A percentile compares a stretch with the other conserved stretches of the same genome.
Conservation (phyloP, 306 rosid species). For the Oemleria cerasiformis region DNA sequence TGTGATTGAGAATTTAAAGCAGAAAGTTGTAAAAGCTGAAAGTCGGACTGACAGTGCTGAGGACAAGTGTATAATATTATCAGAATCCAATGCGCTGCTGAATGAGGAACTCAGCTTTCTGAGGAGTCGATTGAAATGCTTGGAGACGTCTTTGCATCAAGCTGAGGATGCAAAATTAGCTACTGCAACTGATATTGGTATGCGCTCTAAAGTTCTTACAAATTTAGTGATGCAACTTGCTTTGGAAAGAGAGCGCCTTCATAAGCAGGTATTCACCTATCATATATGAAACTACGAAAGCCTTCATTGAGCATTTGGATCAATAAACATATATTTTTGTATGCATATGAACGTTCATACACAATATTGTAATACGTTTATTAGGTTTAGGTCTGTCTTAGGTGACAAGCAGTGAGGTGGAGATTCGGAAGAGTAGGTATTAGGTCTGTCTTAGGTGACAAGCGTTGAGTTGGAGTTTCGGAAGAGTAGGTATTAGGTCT, state of each 20-base stretch:
- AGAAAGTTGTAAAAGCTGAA: constrained; percentile 71
- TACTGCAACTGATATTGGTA: constrained; percentile 64
- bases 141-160: constrained; percentile 71
- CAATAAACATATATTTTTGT: not conserved
- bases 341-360: not conserved
- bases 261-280: constrained; percentile 61
- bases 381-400: not conserved
- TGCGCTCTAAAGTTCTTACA: constrained; percentile 50
- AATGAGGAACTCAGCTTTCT: constrained; percentile 65
- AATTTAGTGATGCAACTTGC: constrained; percentile 67
- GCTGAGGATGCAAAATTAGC: constrained; percentile 62
- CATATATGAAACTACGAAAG: not conserved
- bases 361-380: not conserved
- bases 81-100: constrained; percentile 67
- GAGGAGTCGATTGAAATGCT: constrained; percentile 50
- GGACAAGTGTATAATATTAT: constrained; percentile 62
- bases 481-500: not conserved
- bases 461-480: not conserved
- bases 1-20: constrained; percentile 71
- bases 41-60: constrained; percentile 66
- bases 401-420: not conserved
- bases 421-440: not conserved
- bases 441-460: not conserved
- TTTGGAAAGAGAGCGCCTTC: constrained; percentile 89
- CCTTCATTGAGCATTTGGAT: not conserved